Percentiles rank a stretch among this genome's conserved stretches.
Evolutionary conservation across 352 stramenopile species (phyloP).

Genomic region (Phytophthora pinifolia): DNA sequence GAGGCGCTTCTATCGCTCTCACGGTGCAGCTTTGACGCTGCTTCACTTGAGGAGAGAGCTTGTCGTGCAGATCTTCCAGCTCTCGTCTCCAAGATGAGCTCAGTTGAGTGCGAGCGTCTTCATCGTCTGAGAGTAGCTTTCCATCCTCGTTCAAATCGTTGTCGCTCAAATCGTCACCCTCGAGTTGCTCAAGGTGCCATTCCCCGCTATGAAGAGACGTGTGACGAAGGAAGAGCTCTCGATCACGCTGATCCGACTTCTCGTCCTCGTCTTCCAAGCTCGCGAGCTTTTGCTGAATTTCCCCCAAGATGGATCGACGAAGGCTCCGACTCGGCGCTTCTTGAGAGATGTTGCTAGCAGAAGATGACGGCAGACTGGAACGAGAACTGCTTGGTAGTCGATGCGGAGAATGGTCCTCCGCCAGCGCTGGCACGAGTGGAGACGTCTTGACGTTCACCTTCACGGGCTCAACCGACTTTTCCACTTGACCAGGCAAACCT

Average conservation of each 20-base stretch:
- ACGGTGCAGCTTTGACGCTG: not conserved
- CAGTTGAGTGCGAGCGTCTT: conserved; percentile 13
- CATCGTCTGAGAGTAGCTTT: conserved; percentile 17
- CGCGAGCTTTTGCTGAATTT: conserved; percentile 54
- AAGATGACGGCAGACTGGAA: conserved; percentile 1
- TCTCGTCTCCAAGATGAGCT: conserved; percentile 32
- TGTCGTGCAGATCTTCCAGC: not conserved
- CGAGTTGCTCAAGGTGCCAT: conserved; percentile 29
- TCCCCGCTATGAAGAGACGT: conserved; percentile 38
- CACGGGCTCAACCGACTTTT: not conserved
- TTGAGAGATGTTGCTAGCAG: not conserved
- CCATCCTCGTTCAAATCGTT: not conserved
- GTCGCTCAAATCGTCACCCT: conserved; percentile 10
- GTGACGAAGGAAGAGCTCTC: conserved; percentile 43
- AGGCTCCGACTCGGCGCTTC: conserved; percentile 8
- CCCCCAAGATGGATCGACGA: conserved; percentile 39
- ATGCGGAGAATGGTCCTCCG: not conserved
- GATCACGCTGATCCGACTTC: conserved; percentile 29
- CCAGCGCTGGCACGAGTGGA: not conserved
- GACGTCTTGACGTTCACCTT: not conserved
- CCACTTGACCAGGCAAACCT: conserved; percentile 2
- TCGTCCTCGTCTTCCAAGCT: conserved; percentile 44
- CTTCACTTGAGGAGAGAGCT: not conserved
- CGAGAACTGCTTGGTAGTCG: conserved; percentile 6
- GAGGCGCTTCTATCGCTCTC: not conserved